A percentile compares a stretch with the other conserved stretches of the same genome.
phyloP scores from a whole-genome alignment of 176 grass and related monocot species.

The Areca catechu region DNA sequence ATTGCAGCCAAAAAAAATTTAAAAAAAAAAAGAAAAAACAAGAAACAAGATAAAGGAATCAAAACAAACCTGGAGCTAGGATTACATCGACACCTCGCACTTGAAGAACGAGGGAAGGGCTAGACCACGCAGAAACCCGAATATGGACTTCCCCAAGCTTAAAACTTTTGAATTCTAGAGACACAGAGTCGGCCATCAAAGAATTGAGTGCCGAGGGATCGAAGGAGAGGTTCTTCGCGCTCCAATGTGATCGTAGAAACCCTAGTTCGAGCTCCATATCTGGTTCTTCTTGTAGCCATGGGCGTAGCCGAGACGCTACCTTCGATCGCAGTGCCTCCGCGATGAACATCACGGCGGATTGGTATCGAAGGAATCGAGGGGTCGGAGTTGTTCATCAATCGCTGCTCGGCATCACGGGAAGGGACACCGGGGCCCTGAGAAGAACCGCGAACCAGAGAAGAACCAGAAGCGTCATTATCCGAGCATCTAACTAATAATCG shows the following conservation, averaged over 20 bases:
- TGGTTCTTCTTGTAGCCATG: constrained; percentile 23
- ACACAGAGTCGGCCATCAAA: constrained; percentile 9
- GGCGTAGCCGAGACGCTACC: constrained; percentile 12
- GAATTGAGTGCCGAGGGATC: constrained; percentile 19
- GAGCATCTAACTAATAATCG: too few relatives aligned
- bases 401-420: too few relatives aligned
- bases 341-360: constrained; percentile 11
- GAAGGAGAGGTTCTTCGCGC: constrained; percentile 11
- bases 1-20: not conserved
- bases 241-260: constrained; percentile 16
- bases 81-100: constrained; percentile 17
- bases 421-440: too few relatives aligned
- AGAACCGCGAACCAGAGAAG: too few relatives aligned
- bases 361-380: too few relatives aligned
- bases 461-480: too few relatives aligned
- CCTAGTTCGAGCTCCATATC: constrained; percentile 25
- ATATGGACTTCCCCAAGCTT: constrained; percentile 18
- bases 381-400: too few relatives aligned
- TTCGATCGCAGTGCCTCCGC: constrained; percentile 1
- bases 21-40: not conserved
- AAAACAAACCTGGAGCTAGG: constrained; percentile 18
- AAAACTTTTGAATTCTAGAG: constrained; percentile 15
- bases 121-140: constrained; percentile 20
- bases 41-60: not conserved
- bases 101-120: constrained; percentile 17